A percentile compares a stretch with the other conserved stretches of the same genome.
Evolutionary conservation across 1,284 basidiomycete genomes (phyloP).

Genomic region (Ganoderma boninense): DNA sequence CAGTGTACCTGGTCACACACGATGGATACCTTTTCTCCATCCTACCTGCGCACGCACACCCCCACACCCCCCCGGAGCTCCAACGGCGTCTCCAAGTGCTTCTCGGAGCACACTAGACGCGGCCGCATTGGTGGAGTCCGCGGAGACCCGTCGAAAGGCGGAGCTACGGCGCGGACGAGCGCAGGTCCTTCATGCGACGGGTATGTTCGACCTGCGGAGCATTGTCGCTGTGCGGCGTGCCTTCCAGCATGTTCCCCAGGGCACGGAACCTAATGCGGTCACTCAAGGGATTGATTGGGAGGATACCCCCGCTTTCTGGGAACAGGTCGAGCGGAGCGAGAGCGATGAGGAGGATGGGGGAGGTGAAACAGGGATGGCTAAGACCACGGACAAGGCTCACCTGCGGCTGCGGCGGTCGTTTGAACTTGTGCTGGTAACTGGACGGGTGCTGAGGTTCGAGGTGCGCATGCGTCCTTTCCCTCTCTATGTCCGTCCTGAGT

Average conservation of each 20-base stretch:
- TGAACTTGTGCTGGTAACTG: conserved; percentile 77
- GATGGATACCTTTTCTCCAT: conserved; percentile 78
- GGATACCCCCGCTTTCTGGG: conserved; percentile 50
- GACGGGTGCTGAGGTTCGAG: conserved; percentile 79
- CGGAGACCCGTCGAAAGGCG: conserved; percentile 50
- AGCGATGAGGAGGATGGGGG: conserved; percentile 71
- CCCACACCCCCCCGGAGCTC: conserved; percentile 71
- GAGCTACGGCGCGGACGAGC: conserved; percentile 70
- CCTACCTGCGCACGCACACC: conserved; percentile 60
- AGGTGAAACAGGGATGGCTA: conserved; percentile 66
- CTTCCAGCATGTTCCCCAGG: conserved; percentile 53
- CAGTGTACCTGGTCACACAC: conserved; percentile 77
- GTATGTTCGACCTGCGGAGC: conserved; percentile 73
- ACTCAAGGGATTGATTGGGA: conserved; percentile 39
- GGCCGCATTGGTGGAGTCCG: conserved; percentile 39
- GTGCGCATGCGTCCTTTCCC: conserved; percentile 44
- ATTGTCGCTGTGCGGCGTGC: conserved; percentile 73
- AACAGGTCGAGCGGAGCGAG: conserved; percentile 47
- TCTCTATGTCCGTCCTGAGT: too few species aligned
- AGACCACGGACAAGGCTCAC: conserved; percentile 52
- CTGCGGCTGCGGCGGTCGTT: conserved; percentile 76
- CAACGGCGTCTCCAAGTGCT: conserved; percentile 24
- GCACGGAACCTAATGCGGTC: conserved; percentile 45
- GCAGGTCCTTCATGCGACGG: conserved; percentile 73
- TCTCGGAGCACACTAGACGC: conserved; percentile 26